Base-by-base conservation (phyloP, 805 yeast species). In the Candida hungchunana region DNA sequence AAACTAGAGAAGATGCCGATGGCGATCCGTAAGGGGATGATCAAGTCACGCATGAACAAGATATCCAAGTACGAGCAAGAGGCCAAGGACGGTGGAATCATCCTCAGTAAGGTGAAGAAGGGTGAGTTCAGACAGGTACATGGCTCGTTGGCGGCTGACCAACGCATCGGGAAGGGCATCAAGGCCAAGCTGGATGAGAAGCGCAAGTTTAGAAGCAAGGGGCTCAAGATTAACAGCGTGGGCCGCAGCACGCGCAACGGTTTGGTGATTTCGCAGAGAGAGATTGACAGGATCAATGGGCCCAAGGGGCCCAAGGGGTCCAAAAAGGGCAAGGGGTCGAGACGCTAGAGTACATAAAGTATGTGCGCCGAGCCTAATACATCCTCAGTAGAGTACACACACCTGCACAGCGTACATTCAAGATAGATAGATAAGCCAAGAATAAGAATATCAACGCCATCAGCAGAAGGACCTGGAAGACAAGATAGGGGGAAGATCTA, bases 81-180 rank as follows among this genome's bases (percentile, higher is more conserved):
- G 33, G 97, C 98, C 7, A 72, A 67, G 43, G 90, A 90, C 14
- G 95, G 94, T 5, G 97, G 97, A 11, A 84, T 90, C 37, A 72
- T 93, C n/a, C 64, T 90, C 28, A 77, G 95, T 4, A 79, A 73
- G 50, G 77, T 71, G 18, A 70, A 68, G 48, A 80, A 78, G 59
- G 89, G 87, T 6, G 75, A 80, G 43, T 64, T 80, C 37, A 67
- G 93, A 50, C 67, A 73, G 45, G 62, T 67, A 30, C 85, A 81
- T 32, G 64, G 55, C 47, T 57, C 45, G 46, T 51, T 42, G 60
- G 59, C 50, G 2, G 51, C 62, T 17, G 61, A 55, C 34, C 55
- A 68, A 35, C 55, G 71, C 38, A 67, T 68, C 18, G 74, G 73
- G 29, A 42, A 47, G n/a, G 67, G 74, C 28, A 64, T 79, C 24